phyloP scores from a whole-genome alignment of 1,284 basidiomycete species.

The Cerrena zonata region DNA sequence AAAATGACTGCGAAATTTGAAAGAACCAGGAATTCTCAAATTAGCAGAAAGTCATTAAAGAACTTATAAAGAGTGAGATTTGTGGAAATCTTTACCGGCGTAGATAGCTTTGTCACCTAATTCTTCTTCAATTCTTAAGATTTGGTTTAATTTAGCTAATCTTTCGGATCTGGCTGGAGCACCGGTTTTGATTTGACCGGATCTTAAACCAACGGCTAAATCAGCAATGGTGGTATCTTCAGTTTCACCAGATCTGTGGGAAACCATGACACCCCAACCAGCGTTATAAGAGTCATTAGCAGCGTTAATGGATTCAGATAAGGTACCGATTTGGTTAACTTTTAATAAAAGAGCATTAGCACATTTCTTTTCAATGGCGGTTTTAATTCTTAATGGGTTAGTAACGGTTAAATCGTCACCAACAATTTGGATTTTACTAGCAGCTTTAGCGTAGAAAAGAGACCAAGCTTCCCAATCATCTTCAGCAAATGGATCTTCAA shows the following conservation, averaged over 20 bases:
- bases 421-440: constrained; percentile 91
- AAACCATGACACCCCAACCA: constrained; percentile 99
- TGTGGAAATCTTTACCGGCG: too few relatives aligned
- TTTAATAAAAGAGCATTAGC: constrained; percentile 99
- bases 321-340: constrained; percentile 98
- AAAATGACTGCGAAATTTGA: too few relatives aligned
- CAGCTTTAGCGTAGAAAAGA: constrained; percentile 76
- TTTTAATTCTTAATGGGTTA: constrained; percentile 97
- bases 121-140: constrained; percentile 87
- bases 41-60: too few relatives aligned
- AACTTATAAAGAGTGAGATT: too few relatives aligned
- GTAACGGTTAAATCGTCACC: constrained; percentile 98
- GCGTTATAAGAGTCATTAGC: constrained; percentile 95
- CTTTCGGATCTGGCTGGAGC: constrained; percentile 91
- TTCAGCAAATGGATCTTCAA: constrained; percentile 99
- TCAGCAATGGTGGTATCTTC: constrained; percentile 97
- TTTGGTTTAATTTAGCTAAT: constrained; percentile 88
- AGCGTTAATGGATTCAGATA: constrained; percentile 97
- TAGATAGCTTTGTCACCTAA: too few relatives aligned
- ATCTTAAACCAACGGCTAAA: constrained; percentile 88
- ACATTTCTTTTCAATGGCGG: constrained; percentile 98
- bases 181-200: constrained; percentile 98
- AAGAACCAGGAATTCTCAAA: too few relatives aligned
- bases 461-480: constrained; percentile 99
- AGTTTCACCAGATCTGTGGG: constrained; percentile 96